Conservation (phyloP, 768 basidiomycete species). For the Cystofilobasidium capitatum region DNA sequence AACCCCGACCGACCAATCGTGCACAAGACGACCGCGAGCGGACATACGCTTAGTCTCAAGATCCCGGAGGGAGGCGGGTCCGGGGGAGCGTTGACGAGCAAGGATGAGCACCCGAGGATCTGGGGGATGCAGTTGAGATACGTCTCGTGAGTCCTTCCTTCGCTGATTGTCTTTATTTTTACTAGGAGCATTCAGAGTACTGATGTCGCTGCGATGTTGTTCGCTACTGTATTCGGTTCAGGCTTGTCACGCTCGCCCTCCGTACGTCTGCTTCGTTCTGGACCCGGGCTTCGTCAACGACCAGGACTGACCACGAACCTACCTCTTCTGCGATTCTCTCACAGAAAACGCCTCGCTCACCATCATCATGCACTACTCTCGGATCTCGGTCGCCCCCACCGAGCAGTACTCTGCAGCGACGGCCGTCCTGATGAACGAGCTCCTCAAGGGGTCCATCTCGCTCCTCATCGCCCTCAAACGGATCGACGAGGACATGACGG, state of each 20-base stretch:
- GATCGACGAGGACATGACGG: slow-evolving; percentile 43
- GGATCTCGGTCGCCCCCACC: slow-evolving; percentile 62
- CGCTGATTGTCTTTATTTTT: not conserved
- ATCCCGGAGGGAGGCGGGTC: not conserved
- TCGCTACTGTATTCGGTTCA: slow-evolving; percentile 12
- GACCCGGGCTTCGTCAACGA: too few relatives aligned
- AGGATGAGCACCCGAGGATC: slow-evolving; percentile 9
- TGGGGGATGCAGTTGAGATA: slow-evolving; percentile 38
- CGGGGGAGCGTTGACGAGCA: not conserved
- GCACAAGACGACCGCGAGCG: slow-evolving; percentile 11
- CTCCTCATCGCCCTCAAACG: slow-evolving; percentile 64
- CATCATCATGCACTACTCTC: slow-evolving; percentile 94
- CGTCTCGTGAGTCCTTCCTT: slow-evolving; percentile 37
- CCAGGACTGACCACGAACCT: not conserved
- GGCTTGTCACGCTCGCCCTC: slow-evolving; percentile 53
- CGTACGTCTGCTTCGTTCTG: not conserved
- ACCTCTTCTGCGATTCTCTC: slow-evolving; percentile 35
- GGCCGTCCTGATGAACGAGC: slow-evolving; percentile 87
- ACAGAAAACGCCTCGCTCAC: slow-evolving; percentile 71
- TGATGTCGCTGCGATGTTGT: not conserved
- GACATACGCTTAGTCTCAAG: not conserved
- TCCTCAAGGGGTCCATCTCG: slow-evolving; percentile 84
- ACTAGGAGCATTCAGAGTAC: too few relatives aligned
- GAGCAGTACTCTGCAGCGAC: slow-evolving; percentile 82
- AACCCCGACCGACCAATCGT: not conserved